phyloP scores from a whole-genome alignment of 805 yeast genomes.

The Cyberlindnera americana region DNA sequence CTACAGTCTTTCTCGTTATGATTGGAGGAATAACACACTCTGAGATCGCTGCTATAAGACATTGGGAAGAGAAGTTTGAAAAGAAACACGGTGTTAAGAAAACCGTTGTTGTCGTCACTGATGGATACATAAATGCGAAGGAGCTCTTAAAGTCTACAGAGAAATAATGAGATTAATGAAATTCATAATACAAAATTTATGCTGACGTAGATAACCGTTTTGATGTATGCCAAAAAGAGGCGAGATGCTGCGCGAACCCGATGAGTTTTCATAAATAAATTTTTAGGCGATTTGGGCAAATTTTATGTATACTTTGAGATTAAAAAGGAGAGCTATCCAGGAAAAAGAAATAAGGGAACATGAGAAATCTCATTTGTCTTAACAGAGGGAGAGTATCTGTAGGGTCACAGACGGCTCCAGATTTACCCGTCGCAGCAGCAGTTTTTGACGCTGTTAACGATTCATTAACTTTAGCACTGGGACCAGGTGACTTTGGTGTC shows the following conservation, averaged over 20 bases:
- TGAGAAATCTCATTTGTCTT: conserved; percentile 49
- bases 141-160: conserved; percentile 29
- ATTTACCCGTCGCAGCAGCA: conserved; percentile 49
- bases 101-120: conserved; percentile 44
- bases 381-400: conserved; percentile 53
- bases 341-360: conserved; percentile 14
- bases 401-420: conserved; percentile 60
- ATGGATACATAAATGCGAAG: conserved; percentile 44
- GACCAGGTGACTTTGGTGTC: conserved; percentile 48
- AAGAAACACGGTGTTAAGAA: conserved; percentile 31
- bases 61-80: conserved; percentile 45
- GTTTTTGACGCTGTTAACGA: conserved; percentile 73
- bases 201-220: too few species aligned
- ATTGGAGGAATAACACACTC: conserved; percentile 87
- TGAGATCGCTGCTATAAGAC: conserved; percentile 71
- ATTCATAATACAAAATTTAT: not conserved
- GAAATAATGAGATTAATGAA: not conserved
- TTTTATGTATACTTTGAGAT: too few species aligned
- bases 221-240: too few species aligned
- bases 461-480: conserved; percentile 62
- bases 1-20: conserved; percentile 45
- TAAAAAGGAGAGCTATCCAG: too few species aligned
- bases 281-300: conserved; percentile 1
- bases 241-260: conserved; percentile 7
- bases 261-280: conserved; percentile 6